Conservation (phyloP, 139 green algal species). For the Parachlorella kessleri region DNA sequence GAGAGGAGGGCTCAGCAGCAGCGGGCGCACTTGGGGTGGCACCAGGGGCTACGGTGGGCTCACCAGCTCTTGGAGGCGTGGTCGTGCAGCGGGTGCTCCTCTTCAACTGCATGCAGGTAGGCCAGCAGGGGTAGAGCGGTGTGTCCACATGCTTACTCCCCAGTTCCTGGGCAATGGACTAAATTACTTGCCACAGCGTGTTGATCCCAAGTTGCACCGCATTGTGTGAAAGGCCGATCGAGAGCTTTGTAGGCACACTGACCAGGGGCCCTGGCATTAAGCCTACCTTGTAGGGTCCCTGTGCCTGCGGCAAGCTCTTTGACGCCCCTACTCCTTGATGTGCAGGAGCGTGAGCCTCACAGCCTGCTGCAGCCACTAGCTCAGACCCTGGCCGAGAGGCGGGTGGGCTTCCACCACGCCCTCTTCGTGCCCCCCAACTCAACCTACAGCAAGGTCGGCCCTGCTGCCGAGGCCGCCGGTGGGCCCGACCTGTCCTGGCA, state of each 20-base stretch:
- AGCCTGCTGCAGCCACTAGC: constrained; percentile 75
- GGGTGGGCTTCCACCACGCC: constrained; percentile 49
- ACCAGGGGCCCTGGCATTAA: too few relatives aligned
- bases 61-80: not conserved
- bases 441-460: constrained; percentile 43
- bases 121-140: too few relatives aligned
- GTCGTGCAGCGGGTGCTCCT: constrained; percentile 72
- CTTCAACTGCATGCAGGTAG: constrained; percentile 94
- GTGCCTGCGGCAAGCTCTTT: too few relatives aligned
- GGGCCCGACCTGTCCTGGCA: constrained; percentile 64
- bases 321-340: too few relatives aligned
- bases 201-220: too few relatives aligned
- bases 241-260: too few relatives aligned
- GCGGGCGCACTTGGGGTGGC: not conserved
- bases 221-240: too few relatives aligned
- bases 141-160: too few relatives aligned
- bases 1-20: not conserved
- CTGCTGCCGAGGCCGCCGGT: not conserved
- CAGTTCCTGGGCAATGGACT: too few relatives aligned
- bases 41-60: constrained; percentile 15
- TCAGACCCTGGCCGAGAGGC: constrained; percentile 31
- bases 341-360: constrained; percentile 78
- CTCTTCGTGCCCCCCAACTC: constrained; percentile 78
- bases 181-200: too few relatives aligned
- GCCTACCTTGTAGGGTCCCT: too few relatives aligned